Conservation (phyloP, 2,329 filamentous ascomycete species). For the Uncinocarpus reesii region DNA sequence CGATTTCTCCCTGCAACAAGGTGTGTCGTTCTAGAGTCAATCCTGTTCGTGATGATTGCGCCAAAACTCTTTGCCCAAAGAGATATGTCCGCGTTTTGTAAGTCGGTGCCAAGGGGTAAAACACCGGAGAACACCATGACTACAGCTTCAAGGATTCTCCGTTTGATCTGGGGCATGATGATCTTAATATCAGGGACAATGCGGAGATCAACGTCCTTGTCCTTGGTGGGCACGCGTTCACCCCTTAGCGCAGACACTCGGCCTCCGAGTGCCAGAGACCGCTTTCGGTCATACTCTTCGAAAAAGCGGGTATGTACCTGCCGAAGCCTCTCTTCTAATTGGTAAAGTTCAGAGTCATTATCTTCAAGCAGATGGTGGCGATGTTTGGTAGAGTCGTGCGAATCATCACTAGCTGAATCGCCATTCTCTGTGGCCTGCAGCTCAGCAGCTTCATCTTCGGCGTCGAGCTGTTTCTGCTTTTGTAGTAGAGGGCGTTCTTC, state of each 20-base stretch:
- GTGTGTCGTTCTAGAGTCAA: slow-evolving; percentile 41
- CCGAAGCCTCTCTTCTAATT: slow-evolving; percentile 65
- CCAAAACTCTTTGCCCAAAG: slow-evolving; percentile 82
- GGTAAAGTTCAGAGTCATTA: slow-evolving; percentile 70
- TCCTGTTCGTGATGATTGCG: slow-evolving; percentile 45
- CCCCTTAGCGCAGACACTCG: slow-evolving; percentile 43
- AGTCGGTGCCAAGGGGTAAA: slow-evolving; percentile 68
- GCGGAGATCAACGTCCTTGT: slow-evolving; percentile 42
- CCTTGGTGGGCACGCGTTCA: slow-evolving; percentile 35
- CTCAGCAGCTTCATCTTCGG: slow-evolving; percentile 60
- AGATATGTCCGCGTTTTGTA: slow-evolving; percentile 73
- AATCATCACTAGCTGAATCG: slow-evolving; percentile 32
- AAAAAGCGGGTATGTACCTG: slow-evolving; percentile 72
- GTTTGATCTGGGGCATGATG: slow-evolving; percentile 76
- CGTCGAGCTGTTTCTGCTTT: slow-evolving; percentile 83
- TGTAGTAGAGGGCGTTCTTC: slow-evolving; percentile 81
- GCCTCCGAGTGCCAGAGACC: slow-evolving; percentile 36
- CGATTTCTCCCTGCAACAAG: slow-evolving; percentile 51
- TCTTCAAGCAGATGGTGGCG: slow-evolving; percentile 75
- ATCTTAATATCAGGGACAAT: slow-evolving; percentile 73
- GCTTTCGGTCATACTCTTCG: slow-evolving; percentile 60
- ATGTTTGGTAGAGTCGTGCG: slow-evolving; percentile 32
- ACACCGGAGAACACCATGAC: slow-evolving; percentile 84
- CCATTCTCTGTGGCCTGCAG: slow-evolving; percentile 39
- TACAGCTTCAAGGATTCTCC: slow-evolving; percentile 60